Conservation (phyloP, 2,329 filamentous ascomycete genomes). For the Cordyceps militaris region DNA sequence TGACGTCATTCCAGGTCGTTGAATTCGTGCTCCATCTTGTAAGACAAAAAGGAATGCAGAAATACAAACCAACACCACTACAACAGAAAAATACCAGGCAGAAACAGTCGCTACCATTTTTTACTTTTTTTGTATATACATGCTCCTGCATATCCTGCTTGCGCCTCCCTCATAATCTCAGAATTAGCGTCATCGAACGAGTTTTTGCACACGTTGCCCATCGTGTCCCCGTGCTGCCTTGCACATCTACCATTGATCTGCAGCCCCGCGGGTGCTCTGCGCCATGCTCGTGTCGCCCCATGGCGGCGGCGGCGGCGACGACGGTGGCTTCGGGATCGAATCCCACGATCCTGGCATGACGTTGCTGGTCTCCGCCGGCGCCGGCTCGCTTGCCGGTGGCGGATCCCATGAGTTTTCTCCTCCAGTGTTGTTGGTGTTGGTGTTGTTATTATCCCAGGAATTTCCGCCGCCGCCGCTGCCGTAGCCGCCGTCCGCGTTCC, state of each 20-base stretch:
- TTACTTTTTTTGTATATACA: not conserved
- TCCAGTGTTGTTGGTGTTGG: not conserved
- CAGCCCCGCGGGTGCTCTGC: constrained; percentile 24
- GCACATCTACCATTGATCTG: constrained; percentile 15
- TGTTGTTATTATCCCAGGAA: constrained; percentile 6
- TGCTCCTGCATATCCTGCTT: not conserved
- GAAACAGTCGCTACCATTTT: not conserved
- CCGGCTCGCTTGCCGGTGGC: not conserved
- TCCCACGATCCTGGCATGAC: constrained; percentile 24
- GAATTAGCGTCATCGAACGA: not conserved
- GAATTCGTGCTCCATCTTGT: not conserved
- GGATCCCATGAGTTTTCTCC: not conserved
- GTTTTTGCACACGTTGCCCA: not conserved
- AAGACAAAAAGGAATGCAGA: not conserved
- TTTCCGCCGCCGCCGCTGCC: constrained; percentile 6
- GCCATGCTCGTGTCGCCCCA: constrained; percentile 28
- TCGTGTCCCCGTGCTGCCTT: not conserved
- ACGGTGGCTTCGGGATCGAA: not conserved
- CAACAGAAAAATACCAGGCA: not conserved
- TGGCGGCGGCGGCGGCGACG: not conserved
- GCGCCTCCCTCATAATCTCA: not conserved
- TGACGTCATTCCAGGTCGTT: constrained; percentile 1
- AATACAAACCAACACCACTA: not conserved
- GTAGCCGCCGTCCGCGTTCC: constrained; percentile 1
- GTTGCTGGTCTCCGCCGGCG: constrained; percentile 15